Evolutionary conservation across 768 basidiomycete species (phyloP).

Genomic region (Hysterangium stoloniferum): DNA sequence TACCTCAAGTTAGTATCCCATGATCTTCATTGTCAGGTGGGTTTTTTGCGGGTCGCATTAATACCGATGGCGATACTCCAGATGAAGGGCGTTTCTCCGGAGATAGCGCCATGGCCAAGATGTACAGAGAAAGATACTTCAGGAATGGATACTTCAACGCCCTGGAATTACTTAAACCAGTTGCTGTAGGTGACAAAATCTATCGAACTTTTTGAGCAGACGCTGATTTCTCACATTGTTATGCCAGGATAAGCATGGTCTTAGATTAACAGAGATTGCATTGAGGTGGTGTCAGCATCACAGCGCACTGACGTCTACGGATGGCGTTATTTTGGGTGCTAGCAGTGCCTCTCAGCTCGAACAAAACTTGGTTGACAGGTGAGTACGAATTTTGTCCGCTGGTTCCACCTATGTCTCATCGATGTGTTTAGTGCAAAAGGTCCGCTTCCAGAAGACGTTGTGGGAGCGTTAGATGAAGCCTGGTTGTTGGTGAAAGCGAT

Average conservation of each 20-base stretch:
- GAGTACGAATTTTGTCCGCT: too few relatives aligned
- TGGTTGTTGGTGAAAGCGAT: constrained; percentile 30
- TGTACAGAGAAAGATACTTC: constrained; percentile 41
- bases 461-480: constrained; percentile 44
- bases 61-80: constrained; percentile 24
- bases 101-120: constrained; percentile 28
- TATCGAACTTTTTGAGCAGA: not conserved
- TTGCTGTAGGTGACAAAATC: constrained; percentile 28
- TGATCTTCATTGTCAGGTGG: constrained; percentile 30
- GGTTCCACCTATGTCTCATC: too few relatives aligned
- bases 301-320: constrained; percentile 32
- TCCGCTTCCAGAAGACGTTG: constrained; percentile 44
- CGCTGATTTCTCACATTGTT: not conserved
- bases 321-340: constrained; percentile 44
- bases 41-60: constrained; percentile 49
- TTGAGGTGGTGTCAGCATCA: constrained; percentile 60
- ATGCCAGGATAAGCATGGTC: constrained; percentile 33
- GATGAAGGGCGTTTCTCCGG: constrained; percentile 33
- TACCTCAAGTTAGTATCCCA: constrained; percentile 12
- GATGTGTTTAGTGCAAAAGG: constrained; percentile 34
- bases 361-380: constrained; percentile 34
- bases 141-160: constrained; percentile 36
- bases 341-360: constrained; percentile 37
- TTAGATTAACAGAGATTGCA: constrained; percentile 47
- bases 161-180: constrained; percentile 30